phyloP scores from a whole-genome alignment of 2,329 filamentous ascomycete genomes.

The Fusarium tanahbumbuense region DNA sequence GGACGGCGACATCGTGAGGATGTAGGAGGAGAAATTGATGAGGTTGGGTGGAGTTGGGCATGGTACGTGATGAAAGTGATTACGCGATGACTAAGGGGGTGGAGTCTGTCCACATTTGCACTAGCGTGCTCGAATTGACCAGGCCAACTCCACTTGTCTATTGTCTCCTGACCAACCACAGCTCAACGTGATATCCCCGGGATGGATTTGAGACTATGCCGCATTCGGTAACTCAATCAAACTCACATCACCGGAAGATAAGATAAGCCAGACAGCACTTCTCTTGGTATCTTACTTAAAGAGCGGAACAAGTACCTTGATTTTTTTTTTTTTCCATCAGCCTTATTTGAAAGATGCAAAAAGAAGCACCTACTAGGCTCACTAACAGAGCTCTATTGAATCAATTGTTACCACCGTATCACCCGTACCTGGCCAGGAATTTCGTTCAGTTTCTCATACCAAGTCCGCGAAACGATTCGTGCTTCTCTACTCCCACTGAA shows the following conservation, averaged over 20 bases:
- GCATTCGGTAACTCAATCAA: no score
- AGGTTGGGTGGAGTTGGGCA: background rate
- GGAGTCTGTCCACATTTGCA: rapidly evolving
- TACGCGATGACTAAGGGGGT: background rate
- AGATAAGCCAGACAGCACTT: no score
- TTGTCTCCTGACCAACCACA: background rate
- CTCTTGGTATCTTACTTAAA: no score
- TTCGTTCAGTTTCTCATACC: constrained; percentile 4
- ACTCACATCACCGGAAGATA: no score
- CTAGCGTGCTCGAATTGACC: background rate
- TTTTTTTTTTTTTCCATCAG: no score
- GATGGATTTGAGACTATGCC: no score
- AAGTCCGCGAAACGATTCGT: background rate
- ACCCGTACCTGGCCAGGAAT: background rate
- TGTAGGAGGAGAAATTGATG: background rate
- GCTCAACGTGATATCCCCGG: no score
- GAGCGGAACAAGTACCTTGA: no score
- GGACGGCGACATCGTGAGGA: background rate
- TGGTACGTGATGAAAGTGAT: background rate
- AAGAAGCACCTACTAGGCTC: rapidly evolving
- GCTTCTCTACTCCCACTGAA: constrained; percentile 10
- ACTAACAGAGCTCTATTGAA: rapidly evolving
- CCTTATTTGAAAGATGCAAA: background rate
- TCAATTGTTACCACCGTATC: background rate
- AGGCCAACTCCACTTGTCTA: no score